phyloP scores from a whole-genome alignment of 352 stramenopile genomes.

The Blastocystis sp. region DNA sequence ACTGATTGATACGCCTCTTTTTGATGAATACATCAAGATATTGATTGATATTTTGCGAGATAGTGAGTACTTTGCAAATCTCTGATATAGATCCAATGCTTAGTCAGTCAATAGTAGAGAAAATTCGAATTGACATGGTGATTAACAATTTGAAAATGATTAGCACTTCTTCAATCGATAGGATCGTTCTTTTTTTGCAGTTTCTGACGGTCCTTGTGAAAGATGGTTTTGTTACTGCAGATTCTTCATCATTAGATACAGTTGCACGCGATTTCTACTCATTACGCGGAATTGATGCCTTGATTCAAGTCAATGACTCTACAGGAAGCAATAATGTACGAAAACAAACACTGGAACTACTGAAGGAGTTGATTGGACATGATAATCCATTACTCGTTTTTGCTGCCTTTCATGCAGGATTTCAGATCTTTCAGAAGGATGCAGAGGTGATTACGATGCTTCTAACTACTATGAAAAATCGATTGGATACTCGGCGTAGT shows the following conservation, averaged over 20 bases:
- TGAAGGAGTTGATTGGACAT: not conserved
- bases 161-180: not conserved
- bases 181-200: constrained; percentile 1
- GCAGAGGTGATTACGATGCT: not conserved
- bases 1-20: not conserved
- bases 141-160: constrained; percentile 52
- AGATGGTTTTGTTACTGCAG: not conserved
- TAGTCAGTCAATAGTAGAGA: not conserved
- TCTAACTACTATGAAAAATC: not conserved
- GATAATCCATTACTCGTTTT: not conserved
- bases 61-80: not conserved
- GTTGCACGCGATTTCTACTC: constrained; percentile 2
- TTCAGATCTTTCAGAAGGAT: constrained; percentile 56
- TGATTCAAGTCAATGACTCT: constrained; percentile 43
- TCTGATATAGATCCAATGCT: not conserved
- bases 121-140: not conserved
- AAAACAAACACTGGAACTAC: constrained; percentile 20
- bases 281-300: not conserved
- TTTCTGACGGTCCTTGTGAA: not conserved
- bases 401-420: constrained; percentile 9
- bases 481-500: not conserved
- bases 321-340: constrained; percentile 23
- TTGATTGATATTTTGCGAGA: constrained; percentile 6
- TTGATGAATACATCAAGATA: not conserved
- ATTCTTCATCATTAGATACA: not conserved